Base-by-base conservation (phyloP, 768 basidiomycete genomes). In the Clavaria fumosa region DNA sequence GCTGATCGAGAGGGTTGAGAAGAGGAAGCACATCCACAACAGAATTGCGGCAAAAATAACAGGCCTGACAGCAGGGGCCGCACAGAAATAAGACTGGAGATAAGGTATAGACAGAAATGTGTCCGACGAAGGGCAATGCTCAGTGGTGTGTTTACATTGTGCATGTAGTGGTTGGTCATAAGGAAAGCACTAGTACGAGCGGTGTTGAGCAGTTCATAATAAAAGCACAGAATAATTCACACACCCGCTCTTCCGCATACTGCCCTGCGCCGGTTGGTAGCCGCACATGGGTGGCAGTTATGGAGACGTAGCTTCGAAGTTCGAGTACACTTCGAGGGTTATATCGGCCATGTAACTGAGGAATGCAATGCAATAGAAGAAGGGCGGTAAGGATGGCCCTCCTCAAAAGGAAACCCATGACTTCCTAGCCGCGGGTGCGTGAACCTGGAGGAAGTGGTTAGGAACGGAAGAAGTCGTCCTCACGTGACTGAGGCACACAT, bases 1-100 rank as follows among this genome's bases (percentile, higher is more conserved):
- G 45, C 78, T 79, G 53, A 95, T 95, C 3, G 90, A 90, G 23
- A 96, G 78, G 23, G 84, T 91, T 15, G 89, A 89, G 62, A 99
- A 97, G 38, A 99, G 75, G 63, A 96, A 95, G 19, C 75, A 46
- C 12, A 89, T 70, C 88, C 88, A 93, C 15, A 80, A 30, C 7
- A 84, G 44, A 43, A 89, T 69, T 27, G 63, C 72, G 2, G 52
- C 46, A 56, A 89, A 86, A 3, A 69, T 48, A 7, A 75, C 39
- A 0, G 81, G 76, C 5, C 81, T 72, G 2, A 72, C 23, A 11
- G 69, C 30, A 5, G 58, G 46, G 3, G 67, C 58, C 1, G 78
- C 56, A 54, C 85, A 89, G 50, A 77, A 89, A 54, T 86, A 89
- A 11, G 55, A 48, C 26, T 62, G 63, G 14, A 84, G 63, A 53